These are phyloP conservation scores for Picea abies DNA, from an alignment of 83 land plant genomes.

Conservation along the genomic window DNA sequence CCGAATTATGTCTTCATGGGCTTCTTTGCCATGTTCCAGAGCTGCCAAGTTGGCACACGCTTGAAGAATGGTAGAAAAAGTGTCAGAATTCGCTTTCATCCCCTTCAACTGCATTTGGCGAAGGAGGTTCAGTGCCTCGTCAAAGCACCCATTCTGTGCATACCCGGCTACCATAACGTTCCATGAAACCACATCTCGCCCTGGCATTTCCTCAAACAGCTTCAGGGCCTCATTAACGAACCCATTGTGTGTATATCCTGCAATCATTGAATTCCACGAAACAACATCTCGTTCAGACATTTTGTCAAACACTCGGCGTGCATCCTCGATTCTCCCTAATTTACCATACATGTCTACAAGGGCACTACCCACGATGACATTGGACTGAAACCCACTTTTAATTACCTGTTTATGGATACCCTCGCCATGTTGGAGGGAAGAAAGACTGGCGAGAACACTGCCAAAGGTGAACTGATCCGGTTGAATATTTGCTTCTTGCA, in stretches of 20 bases:
- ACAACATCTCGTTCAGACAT: conserved; percentile 7
- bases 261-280: conserved; percentile 1
- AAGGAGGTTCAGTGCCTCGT: conserved; percentile 36
- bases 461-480: conserved; percentile 35
- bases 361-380: conserved; percentile 23
- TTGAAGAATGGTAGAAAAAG: conserved; percentile 41
- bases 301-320: conserved; percentile 11
- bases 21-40: conserved; percentile 20
- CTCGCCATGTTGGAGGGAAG: conserved; percentile 24
- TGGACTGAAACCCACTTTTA: conserved; percentile 21
- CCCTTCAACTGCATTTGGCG: conserved; percentile 37
- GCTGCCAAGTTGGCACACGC: conserved; percentile 35
- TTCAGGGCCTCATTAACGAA: neutral
- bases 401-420: neutral
- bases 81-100: conserved; percentile 22
- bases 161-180: conserved; percentile 17
- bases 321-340: conserved; percentile 1
- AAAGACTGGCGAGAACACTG: conserved; percentile 35
- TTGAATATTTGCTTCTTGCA: conserved; percentile 13
- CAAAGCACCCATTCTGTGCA: conserved; percentile 13
- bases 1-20: conserved; percentile 28
- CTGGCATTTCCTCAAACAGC: conserved; percentile 10
- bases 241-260: conserved; percentile 12
- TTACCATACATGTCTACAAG: conserved; percentile 14
- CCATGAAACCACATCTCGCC: conserved; percentile 39